Base-by-base conservation (phyloP, 441 rosid species). In the Populus hybrid region DNA sequence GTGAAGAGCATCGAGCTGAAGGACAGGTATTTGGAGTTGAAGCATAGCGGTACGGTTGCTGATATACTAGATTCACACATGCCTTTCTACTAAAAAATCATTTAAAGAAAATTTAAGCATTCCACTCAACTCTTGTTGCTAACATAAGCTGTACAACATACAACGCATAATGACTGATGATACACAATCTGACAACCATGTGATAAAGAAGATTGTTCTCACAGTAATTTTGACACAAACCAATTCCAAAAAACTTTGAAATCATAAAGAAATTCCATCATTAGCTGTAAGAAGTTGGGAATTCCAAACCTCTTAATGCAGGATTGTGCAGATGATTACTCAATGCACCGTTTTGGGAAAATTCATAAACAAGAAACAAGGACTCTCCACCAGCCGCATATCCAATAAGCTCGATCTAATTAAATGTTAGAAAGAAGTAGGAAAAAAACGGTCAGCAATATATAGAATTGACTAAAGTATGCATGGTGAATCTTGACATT, bases 361-460 rank as follows among this genome's bases (percentile, higher is more conserved):
- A 80, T 78, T 85, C 87, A 74, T 85, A 85, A 20, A 82, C 68
- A 53, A 85, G 84, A 85, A 80, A 80, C 75, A 85, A 77, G 32
- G 82, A 82, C 23, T 85, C 81, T 61, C 85, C 82, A 10, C 85
- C 85, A 74, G 82, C 83, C 21, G 82, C 85, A 78, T 85, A 78
- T 72, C 87, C 85, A 9, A 81, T 78, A 78, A 82, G 87, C 78
- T 80, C 65, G 79, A 85, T 82, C 85, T 85, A 77, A 78, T 70
- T 32, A 35, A 69, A 59, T 67, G 28, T 21, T 24, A 28, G 38
- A 77, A 70, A 12, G 28, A 53, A 70, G 18, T 8, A 63, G 36
- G 1, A 32, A 66, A 38, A 50, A 26, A 18, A n/a, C 2, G 42
- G 10, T 36, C 20, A 67, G 20, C 1, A 24, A 74, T 34, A 67